A percentile compares a stretch with the other conserved stretches of the same genome.
These are phyloP conservation scores for Anthoceros angustus DNA, from an alignment of 225 moss, liverwort and hornwort species.

Conservation along the genomic window DNA sequence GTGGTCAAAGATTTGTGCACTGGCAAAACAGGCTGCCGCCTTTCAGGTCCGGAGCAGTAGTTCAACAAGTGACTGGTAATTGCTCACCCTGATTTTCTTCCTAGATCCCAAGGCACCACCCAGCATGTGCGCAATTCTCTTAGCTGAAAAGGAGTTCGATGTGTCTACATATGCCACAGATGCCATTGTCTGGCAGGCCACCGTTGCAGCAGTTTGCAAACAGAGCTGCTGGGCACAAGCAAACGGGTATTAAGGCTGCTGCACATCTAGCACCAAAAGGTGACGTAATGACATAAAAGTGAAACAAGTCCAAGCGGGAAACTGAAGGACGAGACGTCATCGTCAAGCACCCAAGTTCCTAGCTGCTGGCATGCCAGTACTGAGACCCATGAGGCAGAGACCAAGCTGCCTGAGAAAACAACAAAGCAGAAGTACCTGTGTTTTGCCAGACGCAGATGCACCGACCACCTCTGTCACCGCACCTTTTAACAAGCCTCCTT, in stretches of 20 bases:
- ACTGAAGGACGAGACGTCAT: neutral
- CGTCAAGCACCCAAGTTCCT: neutral
- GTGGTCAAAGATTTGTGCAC: too few relatives aligned
- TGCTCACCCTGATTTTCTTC: slow-evolving; percentile 39
- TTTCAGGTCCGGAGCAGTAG: neutral
- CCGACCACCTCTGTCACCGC: slow-evolving; percentile 89
- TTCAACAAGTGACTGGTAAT: neutral
- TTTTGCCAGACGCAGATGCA: slow-evolving; percentile 83
- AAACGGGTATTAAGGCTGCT: neutral
- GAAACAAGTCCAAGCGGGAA: neutral
- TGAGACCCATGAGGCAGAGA: too few relatives aligned
- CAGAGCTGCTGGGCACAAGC: slow-evolving; percentile 35
- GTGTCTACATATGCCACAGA: slow-evolving; percentile 70
- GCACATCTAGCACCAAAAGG: neutral
- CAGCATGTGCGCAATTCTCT: slow-evolving; percentile 63
- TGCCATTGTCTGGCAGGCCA: slow-evolving; percentile 29
- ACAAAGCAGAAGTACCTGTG: slow-evolving; percentile 32
- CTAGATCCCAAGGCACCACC: slow-evolving; percentile 35
- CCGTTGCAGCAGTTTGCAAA: slow-evolving; percentile 84
- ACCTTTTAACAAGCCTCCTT: slow-evolving; percentile 71
- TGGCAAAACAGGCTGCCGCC: neutral
- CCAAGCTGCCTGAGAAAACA: too few relatives aligned
- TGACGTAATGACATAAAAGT: neutral
- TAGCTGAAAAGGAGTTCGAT: slow-evolving; percentile 61
- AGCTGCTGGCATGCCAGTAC: too few relatives aligned